Evolutionary conservation across 805 yeast genomes (phyloP).

Genomic region (Barnettozyma populi): DNA sequence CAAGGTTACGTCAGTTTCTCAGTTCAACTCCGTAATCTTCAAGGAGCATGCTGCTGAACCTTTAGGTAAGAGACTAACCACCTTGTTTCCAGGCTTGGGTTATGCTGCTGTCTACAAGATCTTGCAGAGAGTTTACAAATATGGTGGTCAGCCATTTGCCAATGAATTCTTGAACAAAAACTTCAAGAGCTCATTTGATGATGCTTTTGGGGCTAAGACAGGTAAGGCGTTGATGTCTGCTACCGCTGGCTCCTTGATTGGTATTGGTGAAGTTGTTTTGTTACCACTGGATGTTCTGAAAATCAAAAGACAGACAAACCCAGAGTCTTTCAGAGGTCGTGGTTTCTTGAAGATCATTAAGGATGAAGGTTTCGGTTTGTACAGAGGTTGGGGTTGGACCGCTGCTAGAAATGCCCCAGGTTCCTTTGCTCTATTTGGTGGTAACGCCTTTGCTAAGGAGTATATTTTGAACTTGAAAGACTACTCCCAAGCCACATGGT

Average conservation of each 20-base stretch:
- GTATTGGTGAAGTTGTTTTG: slow-evolving; percentile 95
- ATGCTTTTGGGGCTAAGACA: slow-evolving; percentile 81
- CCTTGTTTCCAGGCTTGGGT: slow-evolving; percentile 96
- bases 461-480: slow-evolving; percentile 82
- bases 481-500: slow-evolving; percentile 89
- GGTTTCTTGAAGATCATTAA: slow-evolving; percentile 80
- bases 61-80: slow-evolving; percentile 62
- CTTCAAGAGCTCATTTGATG: slow-evolving; percentile 66
- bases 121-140: slow-evolving; percentile 95
- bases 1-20: slow-evolving; percentile 53
- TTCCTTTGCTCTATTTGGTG: slow-evolving; percentile 95
- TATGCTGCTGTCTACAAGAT: slow-evolving; percentile 97
- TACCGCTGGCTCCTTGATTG: slow-evolving; percentile 94
- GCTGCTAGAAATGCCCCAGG: slow-evolving; percentile 99
- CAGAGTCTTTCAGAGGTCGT: slow-evolving; percentile 99
- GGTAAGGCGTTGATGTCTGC: slow-evolving; percentile 98
- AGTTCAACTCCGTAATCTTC: slow-evolving; percentile 84
- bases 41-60: slow-evolving; percentile 72
- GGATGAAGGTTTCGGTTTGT: slow-evolving; percentile 91
- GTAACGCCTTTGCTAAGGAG: slow-evolving; percentile 98
- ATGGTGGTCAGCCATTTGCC: slow-evolving; percentile 99
- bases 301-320: slow-evolving; percentile 98
- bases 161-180: slow-evolving; percentile 83
- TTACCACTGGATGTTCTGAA: slow-evolving; percentile 94
- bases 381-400: slow-evolving; percentile 99